Base-by-base conservation (phyloP, 208 protist genomes). In the Leishmania arabica region DNA sequence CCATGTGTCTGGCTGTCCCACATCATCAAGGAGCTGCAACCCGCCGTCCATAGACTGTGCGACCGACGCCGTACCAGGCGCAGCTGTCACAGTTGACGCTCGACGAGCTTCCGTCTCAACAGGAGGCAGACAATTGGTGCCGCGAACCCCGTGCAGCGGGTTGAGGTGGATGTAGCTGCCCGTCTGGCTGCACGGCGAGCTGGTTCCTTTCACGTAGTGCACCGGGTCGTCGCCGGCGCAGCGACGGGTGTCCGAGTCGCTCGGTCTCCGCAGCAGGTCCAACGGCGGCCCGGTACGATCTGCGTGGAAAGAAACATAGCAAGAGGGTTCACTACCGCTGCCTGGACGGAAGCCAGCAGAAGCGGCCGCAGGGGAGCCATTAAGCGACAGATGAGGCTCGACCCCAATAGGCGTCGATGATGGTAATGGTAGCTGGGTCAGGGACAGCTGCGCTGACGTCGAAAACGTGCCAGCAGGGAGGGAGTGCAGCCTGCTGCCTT, bases 111-210 rank as follows among this genome's bases (percentile, higher is more conserved):
- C 77, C 5, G 64, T 45, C 66, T 79, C 62, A 9, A 9, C 47
- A 21, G 56, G 79, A 45, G 65, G 42, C n/a, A 60, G 62, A 7
- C 51, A 78, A 31, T 42, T 19, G 40, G 58, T 78, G 51, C 3
- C n/a, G 37, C 13, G 65, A n/a, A 82, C 34, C 19, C 62, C 82
- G 15, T 75, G 66, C 51, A 89, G 58, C 70, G 86, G 86, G 51
- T 82, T 83, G n/a, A 89, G 74, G 64, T 89, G 83, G 60, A 82
- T 83, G 40, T 78, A 74, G 74, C 60, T 69, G 37, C 80, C 83
- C 2, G 56, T 71, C 1, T 78, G 17, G 75, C 85, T 86, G 49
- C 80, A 80, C 21, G 74, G 77, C 7, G 65, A 84, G 68, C 78
- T 80, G 6, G 75, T 40, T 65, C 80, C 81, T 21, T 73, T 77